Percentiles rank a stretch among this genome's conserved stretches.
Conservation (phyloP, 352 stramenopile species). For the Elongisporangium undulatum region DNA sequence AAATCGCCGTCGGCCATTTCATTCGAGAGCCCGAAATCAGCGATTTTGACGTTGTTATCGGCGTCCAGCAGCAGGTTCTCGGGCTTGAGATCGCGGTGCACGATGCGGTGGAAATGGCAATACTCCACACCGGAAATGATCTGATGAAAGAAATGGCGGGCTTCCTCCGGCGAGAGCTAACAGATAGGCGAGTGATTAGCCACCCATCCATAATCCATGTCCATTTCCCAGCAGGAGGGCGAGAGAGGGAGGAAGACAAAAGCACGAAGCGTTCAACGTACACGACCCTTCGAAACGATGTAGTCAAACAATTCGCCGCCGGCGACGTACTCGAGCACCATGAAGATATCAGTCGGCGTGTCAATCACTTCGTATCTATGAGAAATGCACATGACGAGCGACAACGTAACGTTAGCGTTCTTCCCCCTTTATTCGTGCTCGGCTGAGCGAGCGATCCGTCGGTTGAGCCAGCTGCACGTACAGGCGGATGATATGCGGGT, state of each 20-base stretch:
- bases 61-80: slow-evolving; percentile 97
- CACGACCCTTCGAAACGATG: slow-evolving; percentile 96
- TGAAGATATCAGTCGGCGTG: slow-evolving; percentile 98
- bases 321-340: slow-evolving; percentile 93
- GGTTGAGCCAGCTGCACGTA: slow-evolving; percentile 38
- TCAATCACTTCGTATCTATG: slow-evolving; percentile 97
- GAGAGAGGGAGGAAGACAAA: not conserved
- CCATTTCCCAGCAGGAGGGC: slow-evolving; percentile 3
- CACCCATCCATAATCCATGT: not conserved
- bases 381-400: not conserved
- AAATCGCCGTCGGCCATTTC: slow-evolving; percentile 99
- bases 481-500: slow-evolving; percentile 99
- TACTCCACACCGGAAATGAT: slow-evolving; percentile 99
- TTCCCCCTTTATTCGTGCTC: not conserved
- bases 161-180: slow-evolving; percentile 95
- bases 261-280: slow-evolving; percentile 19
- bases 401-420: slow-evolving; percentile 1
- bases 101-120: slow-evolving; percentile 99
- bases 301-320: slow-evolving; percentile 98
- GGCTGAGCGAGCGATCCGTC: not conserved
- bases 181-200: slow-evolving; percentile 11
- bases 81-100: slow-evolving; percentile 98
- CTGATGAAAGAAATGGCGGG: slow-evolving; percentile 99
- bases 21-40: slow-evolving; percentile 99
- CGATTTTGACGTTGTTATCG: slow-evolving; percentile 99